Base-by-base conservation (phyloP, 805 yeast genomes). In the Nakazawaea ishiwadae region DNA sequence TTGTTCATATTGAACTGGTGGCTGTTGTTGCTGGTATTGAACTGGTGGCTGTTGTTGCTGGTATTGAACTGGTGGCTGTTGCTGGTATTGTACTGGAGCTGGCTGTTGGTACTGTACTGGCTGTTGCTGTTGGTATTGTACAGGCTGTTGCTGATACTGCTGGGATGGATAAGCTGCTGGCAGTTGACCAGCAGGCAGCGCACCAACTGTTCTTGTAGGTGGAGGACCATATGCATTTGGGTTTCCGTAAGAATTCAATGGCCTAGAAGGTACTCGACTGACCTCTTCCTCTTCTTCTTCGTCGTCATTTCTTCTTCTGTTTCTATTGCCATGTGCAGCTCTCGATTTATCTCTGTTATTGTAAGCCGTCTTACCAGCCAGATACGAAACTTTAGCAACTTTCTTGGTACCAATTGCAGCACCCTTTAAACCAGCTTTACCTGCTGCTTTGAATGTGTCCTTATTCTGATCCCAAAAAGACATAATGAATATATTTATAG, bases 391-490 rank as follows among this genome's bases (percentile, higher is more conserved):
- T 46, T 72, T 71, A 3, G 71, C 62, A 1, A 73, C 62, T 0
- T 75, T 68, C 15, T 59, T 69, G 3, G 77, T 62, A 3, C 78
- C 81, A 35, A 53, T 62, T 5, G 78, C 81, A 18, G 75, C 68
- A 4, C 79, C 80, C 44, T 65, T 68, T 37, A 64, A 64, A 0
- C 77, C 69, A 17, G 77, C 68, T 5, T 59, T 48, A 3, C 80
- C 73, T 0, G 71, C 81, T 1, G 68, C 51, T 44, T 73, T 74
- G 51, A 77, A 65, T 0, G 73, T 50, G 42, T 57, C 81, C 48
- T 76, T 77, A 56, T 77, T 73, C 39, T 72, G 66, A 15, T 68
- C 69, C 77, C 77, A 72, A 44, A 70, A 72, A 52, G 65, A 58
- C 59, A 51, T 54, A 19, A 12, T n/a, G 24, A 3, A 16, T 16